Evolutionary conservation across 2,329 filamentous ascomycete genomes (phyloP), one percentile per base, ranked within the genome.

Genomic region (Fusarium newnesense): DNA sequence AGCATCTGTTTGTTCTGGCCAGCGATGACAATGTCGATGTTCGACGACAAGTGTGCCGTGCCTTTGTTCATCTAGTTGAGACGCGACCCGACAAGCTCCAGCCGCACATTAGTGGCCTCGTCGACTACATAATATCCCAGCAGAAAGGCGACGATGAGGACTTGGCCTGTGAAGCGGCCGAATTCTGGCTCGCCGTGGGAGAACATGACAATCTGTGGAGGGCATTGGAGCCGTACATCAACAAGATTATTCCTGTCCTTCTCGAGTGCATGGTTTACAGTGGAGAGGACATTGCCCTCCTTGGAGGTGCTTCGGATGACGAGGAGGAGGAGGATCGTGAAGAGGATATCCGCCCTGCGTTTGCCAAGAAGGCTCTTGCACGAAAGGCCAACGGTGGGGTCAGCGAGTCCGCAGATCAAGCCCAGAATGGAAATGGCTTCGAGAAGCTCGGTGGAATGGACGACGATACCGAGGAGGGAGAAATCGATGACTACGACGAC

Each of bases 231-330:
- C 95, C 95, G 0, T 94, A 94, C 79, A 89, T 98, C 63, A 83
- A 89, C 74, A 94, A 93, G 81, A 96, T 98, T 72, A 92, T 99
- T 36, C 96, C 96, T 1, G 93, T 98, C 3, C 85, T 99, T 58
- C 88, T 99, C 12, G 91, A 96, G 74, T 97, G 94, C 80, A 99
- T 99, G 96, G 91, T 98, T 4, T 99, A 98, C 81, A 94, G 93
- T 77, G 94, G 96, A 72, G 96, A 99, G 76, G 96, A 98, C 74
- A 96, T 97, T 76, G 88, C 94, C 39, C 87, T 95, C 57, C 86
- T 98, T 12, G 95, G 95, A 70, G 93, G 91, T 15, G 94, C 94
- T 70, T 94, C 92, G 26, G 93, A 96, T 74, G 95, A 98, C 80
- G 96, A 96, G 47, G 95, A 98, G 21, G 89, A 94, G 69, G 96